Evolutionary conservation across 2,329 filamentous ascomycete species (phyloP), one percentile per base, ranked within the genome.

Genomic region (Microcyclosporella mali): DNA sequence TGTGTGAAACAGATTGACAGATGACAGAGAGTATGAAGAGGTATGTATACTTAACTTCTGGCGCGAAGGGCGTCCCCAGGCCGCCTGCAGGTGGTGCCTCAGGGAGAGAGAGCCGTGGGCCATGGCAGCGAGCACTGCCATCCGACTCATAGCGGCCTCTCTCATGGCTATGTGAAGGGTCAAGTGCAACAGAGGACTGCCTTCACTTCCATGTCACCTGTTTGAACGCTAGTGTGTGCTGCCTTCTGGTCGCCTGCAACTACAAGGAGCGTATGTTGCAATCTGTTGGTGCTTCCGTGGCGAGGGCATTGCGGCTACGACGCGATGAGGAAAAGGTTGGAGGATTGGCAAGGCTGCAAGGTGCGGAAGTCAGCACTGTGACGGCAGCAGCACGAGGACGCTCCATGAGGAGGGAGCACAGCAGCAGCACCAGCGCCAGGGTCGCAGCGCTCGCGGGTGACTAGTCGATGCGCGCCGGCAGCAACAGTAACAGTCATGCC

Each of bases 251-350:
- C 9, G 14, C 33, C 33, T 34, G 15, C 33, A 34, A 34, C 18
- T 3, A 17, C 16, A 17, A 11, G 12, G 33, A 18, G 16, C n/a
- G 6, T 6, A 6, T 18, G 16, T 18, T 18, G 33, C 33, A 34
- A 16, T 18, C 16, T 34, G 33, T 34, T 34, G 33, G 33, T 34
- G 33, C 15, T 34, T 6, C 33, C 9, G 33, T 34, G 33, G 33
- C 33, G 16, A 34, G 8, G 6, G 16, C 16, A 34, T 11, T 17
- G 16, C 21, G 14, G 16, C 33, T 34, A 34, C n/a, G 8, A 34
- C 33, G 6, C 6, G 16, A 17, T 18, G 8, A 15, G 33, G 10
- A 17, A 17, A 6, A 34, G 33, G 33, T 34, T 8, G 18, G 18
- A 17, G 33, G 18, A 18, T 18, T 11, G 9, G 12, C 18, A 16